Evolutionary conservation across 202 grass and related monocot genomes (phyloP), one percentile per base, ranked within the genome.

Genomic region (Panicum hallii): DNA sequence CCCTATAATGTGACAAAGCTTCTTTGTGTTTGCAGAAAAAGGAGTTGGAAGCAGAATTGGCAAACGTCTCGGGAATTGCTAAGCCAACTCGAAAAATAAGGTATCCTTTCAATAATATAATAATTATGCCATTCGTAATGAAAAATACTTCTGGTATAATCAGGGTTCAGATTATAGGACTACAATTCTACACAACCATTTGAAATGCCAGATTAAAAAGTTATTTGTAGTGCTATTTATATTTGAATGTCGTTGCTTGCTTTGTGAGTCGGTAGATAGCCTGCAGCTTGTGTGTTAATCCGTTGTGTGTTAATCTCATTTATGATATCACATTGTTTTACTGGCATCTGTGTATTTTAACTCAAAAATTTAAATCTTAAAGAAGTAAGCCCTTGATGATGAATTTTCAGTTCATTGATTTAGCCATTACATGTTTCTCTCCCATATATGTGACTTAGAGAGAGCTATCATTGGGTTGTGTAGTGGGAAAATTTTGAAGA

Each of bases 81-180:
- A 93, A 90, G 52, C 97, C 97, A 74, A 94, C 93, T 83, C 97
- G 97, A 43, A 99, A 99, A 87, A 96, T 99, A 99, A 96, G 97
- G 97, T 99, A 70, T 66, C 34, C 46, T 43, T 84, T 90, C n/a
- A 60, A 53, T 28, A 70, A 4, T 16, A 53, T 28, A 70, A 4
- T 16, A 70, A 30, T 67, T 36, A 9, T 1, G 3, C 11, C 5
- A 38, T 55, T 20, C 2, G 20, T 53, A 40, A 14, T 75, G 32
- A 44, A 48, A 74, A 43, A 50, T 17, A 48, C 45, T 68, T 74
- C 9, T 62, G 38, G 74, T 28, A 36, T 38, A 65, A 72, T 49
- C 48, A 67, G 70, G 30, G 41, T 50, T 74, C 44, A 63, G 38
- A n/a, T 14, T 77, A 7, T 60, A 50, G 40, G 65, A 28, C 22